Evolutionary conservation across 495 filamentous ascomycete genomes (phyloP).

Genomic region (Extremus antarcticus): DNA sequence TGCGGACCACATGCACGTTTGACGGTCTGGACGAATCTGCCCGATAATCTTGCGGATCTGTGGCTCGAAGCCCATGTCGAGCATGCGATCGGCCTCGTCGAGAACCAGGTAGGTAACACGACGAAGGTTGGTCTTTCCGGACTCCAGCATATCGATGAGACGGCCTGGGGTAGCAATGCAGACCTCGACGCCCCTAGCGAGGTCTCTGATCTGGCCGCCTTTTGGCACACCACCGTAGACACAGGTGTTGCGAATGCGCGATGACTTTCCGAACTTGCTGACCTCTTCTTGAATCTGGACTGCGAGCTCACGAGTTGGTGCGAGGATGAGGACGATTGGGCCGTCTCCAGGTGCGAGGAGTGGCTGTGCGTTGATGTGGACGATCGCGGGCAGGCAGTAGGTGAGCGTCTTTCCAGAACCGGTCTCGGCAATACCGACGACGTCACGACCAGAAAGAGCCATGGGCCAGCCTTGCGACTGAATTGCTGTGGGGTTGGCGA

Average conservation of each 20-base stretch:
- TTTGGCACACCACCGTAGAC: conserved; percentile 98
- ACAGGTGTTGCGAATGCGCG: conserved; percentile 95
- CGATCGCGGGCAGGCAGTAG: conserved; percentile 96
- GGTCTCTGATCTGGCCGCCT: conserved; percentile 88
- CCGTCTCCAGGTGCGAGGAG: conserved; percentile 94
- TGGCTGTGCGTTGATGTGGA: conserved; percentile 98
- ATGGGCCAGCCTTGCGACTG: conserved; percentile 99
- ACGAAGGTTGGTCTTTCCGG: conserved; percentile 93
- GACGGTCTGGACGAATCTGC: conserved; percentile 96
- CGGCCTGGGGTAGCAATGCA: conserved; percentile 95
- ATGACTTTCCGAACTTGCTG: conserved; percentile 94
- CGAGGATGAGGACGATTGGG: conserved; percentile 89
- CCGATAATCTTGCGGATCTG: conserved; percentile 90
- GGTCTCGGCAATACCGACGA: conserved; percentile 98
- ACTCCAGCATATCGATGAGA: conserved; percentile 96
- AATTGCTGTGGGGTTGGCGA: conserved; percentile 82
- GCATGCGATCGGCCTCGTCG: conserved; percentile 82
- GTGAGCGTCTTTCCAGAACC: conserved; percentile 98
- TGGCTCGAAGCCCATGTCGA: conserved; percentile 86
- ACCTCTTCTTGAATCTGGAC: conserved; percentile 96
- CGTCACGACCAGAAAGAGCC: conserved; percentile 95
- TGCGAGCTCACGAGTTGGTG: conserved; percentile 92
- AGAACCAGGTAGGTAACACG: conserved; percentile 93
- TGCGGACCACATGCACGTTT: conserved; percentile 99
- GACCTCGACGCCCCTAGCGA: conserved; percentile 76